Evolutionary conservation across 352 stramenopile genomes (phyloP).

Genomic region (Pythium oligandrum): DNA sequence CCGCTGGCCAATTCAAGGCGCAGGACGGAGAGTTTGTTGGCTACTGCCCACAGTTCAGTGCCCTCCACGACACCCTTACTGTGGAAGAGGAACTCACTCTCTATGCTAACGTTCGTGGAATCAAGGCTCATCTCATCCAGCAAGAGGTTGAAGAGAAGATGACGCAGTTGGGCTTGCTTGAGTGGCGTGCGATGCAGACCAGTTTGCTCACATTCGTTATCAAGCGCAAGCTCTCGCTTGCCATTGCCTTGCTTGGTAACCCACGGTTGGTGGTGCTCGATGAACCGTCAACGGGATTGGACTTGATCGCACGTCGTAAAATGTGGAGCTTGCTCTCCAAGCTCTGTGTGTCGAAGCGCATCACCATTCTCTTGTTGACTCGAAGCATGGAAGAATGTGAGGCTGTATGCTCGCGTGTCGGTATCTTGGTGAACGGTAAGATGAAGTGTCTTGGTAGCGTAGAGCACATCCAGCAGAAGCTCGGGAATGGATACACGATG

Average conservation of each 20-base stretch:
- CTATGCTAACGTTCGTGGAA: conserved; percentile 87
- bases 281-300: conserved; percentile 93
- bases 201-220: conserved; percentile 73
- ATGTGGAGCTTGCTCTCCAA: conserved; percentile 88
- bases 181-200: conserved; percentile 44
- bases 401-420: conserved; percentile 33
- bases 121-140: conserved; percentile 28
- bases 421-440: conserved; percentile 25
- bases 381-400: conserved; percentile 36
- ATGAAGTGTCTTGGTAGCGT: conserved; percentile 47
- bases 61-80: conserved; percentile 91
- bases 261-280: conserved; percentile 94
- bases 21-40: conserved; percentile 44
- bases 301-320: conserved; percentile 84
- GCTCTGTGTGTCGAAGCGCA: conserved; percentile 29
- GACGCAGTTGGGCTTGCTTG: conserved; percentile 38
- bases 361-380: conserved; percentile 34
- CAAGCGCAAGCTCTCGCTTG: conserved; percentile 95
- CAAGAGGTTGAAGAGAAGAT: conserved; percentile 56
- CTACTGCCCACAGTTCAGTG: conserved; percentile 93
- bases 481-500: conserved; percentile 86
- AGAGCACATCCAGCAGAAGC: conserved; percentile 90
- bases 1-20: conserved; percentile 9
- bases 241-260: conserved; percentile 91
- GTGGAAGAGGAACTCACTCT: conserved; percentile 89